Evolutionary conservation across 1,139 yeast species (phyloP).

Genomic region (Pichia sp.): DNA sequence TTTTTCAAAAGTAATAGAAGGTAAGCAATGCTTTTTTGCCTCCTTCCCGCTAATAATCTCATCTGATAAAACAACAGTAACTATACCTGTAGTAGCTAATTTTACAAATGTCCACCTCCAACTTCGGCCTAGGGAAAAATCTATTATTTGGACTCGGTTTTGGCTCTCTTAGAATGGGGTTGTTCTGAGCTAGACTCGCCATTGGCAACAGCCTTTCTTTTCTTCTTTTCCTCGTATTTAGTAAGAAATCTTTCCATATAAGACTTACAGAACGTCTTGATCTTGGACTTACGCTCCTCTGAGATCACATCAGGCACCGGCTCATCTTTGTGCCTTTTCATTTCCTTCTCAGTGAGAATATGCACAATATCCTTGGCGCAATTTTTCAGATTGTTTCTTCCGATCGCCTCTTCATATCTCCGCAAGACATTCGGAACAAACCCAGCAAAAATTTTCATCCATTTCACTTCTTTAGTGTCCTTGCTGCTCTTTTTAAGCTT

Average conservation of each 20-base stretch:
- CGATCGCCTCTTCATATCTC: conserved; percentile 57
- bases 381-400: conserved; percentile 64
- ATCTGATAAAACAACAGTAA: too few species aligned
- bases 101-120: too few species aligned
- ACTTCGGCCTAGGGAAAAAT: too few species aligned
- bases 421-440: conserved; percentile 75
- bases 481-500: not conserved
- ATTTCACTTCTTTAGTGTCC: conserved; percentile 28
- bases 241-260: conserved; percentile 72
- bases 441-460: conserved; percentile 63
- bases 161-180: too few species aligned
- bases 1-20: too few species aligned
- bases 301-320: conserved; percentile 52
- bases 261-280: conserved; percentile 52
- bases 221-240: conserved; percentile 39
- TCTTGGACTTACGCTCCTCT: conserved; percentile 57
- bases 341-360: conserved; percentile 57
- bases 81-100: too few species aligned
- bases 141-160: too few species aligned
- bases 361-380: conserved; percentile 76
- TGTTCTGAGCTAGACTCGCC: too few species aligned
- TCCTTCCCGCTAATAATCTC: too few species aligned
- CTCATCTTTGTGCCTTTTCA: conserved; percentile 31
- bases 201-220: conserved; percentile 2
- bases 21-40: too few species aligned